Evolutionary conservation across 1,284 basidiomycete genomes (phyloP), one percentile per base, ranked within the genome.

Genomic region (Chalciporus sp.): DNA sequence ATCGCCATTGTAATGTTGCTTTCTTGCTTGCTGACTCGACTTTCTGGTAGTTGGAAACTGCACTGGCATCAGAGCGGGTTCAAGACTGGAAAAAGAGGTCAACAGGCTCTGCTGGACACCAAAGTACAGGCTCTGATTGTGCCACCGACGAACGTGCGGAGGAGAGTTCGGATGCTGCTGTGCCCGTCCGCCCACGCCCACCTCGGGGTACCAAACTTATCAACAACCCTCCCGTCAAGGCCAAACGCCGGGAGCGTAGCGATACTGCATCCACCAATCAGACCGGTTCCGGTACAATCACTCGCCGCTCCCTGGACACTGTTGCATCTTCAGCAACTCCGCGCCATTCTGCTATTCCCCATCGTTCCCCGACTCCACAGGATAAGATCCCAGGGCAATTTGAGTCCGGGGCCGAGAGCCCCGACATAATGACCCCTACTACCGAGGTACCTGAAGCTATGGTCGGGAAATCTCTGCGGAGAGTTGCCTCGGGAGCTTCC

Each of bases 31-130:
- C 42, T 60, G 42, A 63, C 41, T 40, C 37, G 41, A 19, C 31
- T 37, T 50, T 41, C 55, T 42, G 47, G 14, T 58, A 92, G 90
- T 75, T 92, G 48, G 90, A 92, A 68, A 79, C 73, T 47, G 90
- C 90, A 8, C 71, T 92, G 42, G 77, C 82, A 7, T 72, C 81
- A 10, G 88, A 89, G 33, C 79, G 77, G 35, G 60, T 70, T 28
- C 66, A 71, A 6, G 77, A 76, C 57, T 70, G 76, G 71, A 80
- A 76, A 64, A 69, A 60, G 52, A 63, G 66, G 44, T 59, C 65
- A 42, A 56, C 61, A 28, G 70, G 65, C 42, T 58, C 65, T 43
- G 57, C 63, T 37, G 70, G 56, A 14, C 46, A 65, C 51, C 67
- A 52, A 43, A 59, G 49, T 17, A 50, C 52, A 1, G 59, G 56